A percentile compares a stretch with the other conserved stretches of the same genome.
phyloP scores from a whole-genome alignment of 176 grass and related monocot genomes.

The Guadua angustifolia region DNA sequence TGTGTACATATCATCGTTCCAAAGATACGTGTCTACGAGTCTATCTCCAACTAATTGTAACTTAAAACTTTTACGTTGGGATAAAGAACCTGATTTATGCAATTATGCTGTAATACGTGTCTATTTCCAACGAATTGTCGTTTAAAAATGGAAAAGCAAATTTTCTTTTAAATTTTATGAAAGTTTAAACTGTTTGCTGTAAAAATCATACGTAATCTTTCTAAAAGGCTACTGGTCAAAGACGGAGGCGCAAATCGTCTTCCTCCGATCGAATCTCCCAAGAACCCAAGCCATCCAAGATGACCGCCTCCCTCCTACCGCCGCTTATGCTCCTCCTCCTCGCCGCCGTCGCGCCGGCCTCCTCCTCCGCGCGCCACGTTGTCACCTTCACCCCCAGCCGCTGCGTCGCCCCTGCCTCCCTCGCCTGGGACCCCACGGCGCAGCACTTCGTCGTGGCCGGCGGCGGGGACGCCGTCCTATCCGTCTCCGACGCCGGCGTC shows the following conservation, averaged over 20 bases:
- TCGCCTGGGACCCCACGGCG: slow-evolving; percentile 82
- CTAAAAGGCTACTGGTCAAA: not conserved
- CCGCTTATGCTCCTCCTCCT: slow-evolving; percentile 35
- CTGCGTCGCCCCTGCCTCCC: slow-evolving; percentile 40
- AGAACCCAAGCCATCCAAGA: not conserved
- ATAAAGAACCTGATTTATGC: no score
- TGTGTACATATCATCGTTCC: no score
- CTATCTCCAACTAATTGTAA: no score
- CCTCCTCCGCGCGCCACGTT: slow-evolving; percentile 56
- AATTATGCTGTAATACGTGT: no score
- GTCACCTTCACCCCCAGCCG: slow-evolving; percentile 48
- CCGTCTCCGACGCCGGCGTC: slow-evolving; percentile 86
- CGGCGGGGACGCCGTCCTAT: slow-evolving; percentile 47
- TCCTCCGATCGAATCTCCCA: slow-evolving; percentile 12
- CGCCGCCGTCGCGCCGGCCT: slow-evolving; percentile 23
- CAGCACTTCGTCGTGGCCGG: slow-evolving; percentile 82
- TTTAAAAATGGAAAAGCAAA: no score
- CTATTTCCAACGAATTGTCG: no score
- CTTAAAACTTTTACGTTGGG: no score
- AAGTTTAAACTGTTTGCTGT: no score
- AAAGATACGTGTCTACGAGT: no score
- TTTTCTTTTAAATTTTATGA: no score
- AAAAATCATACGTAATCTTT: no score
- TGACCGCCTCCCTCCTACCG: slow-evolving; percentile 27
- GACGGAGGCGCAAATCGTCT: not conserved